Evolutionary conservation across 1,284 basidiomycete species (phyloP).

Genomic region (Austroboletus niveus): DNA sequence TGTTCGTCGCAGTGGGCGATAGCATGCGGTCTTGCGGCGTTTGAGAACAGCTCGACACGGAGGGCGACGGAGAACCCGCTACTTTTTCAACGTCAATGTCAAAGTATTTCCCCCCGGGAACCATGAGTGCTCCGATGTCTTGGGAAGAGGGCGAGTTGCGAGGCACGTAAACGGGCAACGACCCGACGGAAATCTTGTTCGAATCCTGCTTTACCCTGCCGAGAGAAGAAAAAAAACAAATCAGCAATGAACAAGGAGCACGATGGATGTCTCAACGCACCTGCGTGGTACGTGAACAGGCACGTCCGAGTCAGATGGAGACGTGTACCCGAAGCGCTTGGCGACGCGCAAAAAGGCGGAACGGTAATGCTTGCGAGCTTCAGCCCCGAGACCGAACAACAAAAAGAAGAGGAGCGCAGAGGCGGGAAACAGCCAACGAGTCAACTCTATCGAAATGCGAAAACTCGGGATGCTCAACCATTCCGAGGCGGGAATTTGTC

Average conservation of each 20-base stretch:
- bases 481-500: conserved; percentile 23
- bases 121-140: neutral
- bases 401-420: conserved; percentile 41
- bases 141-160: conserved; percentile 5
- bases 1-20: conserved; percentile 5
- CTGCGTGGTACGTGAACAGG: conserved; percentile 1
- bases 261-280: conserved; percentile 12
- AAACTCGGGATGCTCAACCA: conserved; percentile 24
- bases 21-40: neutral
- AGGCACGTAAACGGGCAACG: conserved; percentile 23
- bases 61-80: conserved; percentile 13
- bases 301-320: conserved; percentile 4
- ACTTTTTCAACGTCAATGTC: conserved; percentile 21
- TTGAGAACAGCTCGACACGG: conserved; percentile 12
- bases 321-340: conserved; percentile 16
- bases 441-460: conserved; percentile 24
- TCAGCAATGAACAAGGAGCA: neutral
- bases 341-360: conserved; percentile 8
- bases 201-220: conserved; percentile 10
- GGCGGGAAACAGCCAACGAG: conserved; percentile 39
- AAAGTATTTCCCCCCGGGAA: neutral
- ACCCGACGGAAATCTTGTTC: conserved; percentile 17
- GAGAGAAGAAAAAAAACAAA: neutral
- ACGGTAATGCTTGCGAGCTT: conserved; percentile 38
- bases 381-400: conserved; percentile 43